Base-by-base conservation (phyloP, 1,284 basidiomycete genomes). In the Phylloboletellus chloephorus region DNA sequence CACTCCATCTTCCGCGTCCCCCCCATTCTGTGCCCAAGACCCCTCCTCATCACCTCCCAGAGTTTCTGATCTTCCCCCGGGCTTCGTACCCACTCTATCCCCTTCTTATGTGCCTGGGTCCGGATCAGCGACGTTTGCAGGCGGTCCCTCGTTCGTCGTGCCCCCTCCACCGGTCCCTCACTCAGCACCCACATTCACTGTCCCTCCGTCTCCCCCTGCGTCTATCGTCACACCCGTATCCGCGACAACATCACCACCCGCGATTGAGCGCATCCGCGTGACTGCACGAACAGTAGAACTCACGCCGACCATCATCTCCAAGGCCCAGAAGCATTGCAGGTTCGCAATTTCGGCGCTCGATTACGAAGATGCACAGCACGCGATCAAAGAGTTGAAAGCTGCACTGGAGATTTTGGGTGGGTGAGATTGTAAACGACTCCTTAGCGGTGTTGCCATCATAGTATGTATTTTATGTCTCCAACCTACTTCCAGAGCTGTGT, bases 291-390 rank as follows among this genome's bases (percentile, higher is more conserved):
- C 66, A 3, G 53, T 73, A 2, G 79, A 81, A 32, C 64, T 88
- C 32, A 80, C 85, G 3, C 78, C 83, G 1, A 63, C 62, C 37
- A 52, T 77, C 42, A 74, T 93, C 25, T 72, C 82, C 20, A 79
- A 82, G 52, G 78, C 77, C 17, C 91, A 96, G 69, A 94, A 89
- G 59, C 91, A 94, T 55, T 91, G 90, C 54, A 76, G 77, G 40
- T 95, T 84, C 66, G 93, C 93, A 6, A 90, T 95, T 46, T 91
- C 88, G 15, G 80, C 93, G 13, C 67, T 97, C 43, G 90, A 96
- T 57, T 97, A 92, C 60, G 93, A 96, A 57, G 93, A 97, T 61
- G 71, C 73, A 11, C 84, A 86, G 51, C 84, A 87, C 51, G 92
- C 92, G 16, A 72, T 76, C 53, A 82, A 77, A 57, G 88, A 96